Evolutionary conservation across 1,284 basidiomycete species (phyloP), one percentile per base, ranked within the genome.

Genomic region (Trichosporon coremiiforme): DNA sequence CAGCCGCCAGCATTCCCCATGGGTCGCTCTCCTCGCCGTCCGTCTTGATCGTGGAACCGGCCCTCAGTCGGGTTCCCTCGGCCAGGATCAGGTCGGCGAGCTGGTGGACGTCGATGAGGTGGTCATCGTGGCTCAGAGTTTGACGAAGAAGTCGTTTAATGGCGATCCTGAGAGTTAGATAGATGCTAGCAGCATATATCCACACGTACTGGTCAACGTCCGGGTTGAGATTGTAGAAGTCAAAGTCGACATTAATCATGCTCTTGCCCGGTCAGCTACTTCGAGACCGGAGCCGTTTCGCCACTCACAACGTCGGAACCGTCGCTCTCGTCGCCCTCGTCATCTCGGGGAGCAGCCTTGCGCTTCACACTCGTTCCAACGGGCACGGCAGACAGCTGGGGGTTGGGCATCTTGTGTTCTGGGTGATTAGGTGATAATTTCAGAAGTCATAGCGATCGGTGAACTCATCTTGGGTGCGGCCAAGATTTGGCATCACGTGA

Each of bases 21-120:
- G 94, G 93, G 84, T 95, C 93, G 75, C 90, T 91, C 77, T 94
- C 92, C 66, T 87, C 87, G 9, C 94, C 94, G 78, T 96, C 94
- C 17, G 91, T 93, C 85, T 97, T 97, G 78, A 97, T 90, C 0
- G 92, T 94, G 35, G 91, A 91, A 17, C 94, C 94, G 0, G 79
- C 77, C 6, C 70, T 70, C 50, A 80, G 65, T 17, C 81, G 70
- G 8, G 94, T 87, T 3, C 88, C 86, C 65, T 83, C 79, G 10
- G 74, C 74, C 20, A 94, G 83, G 17, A 96, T 88, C 31, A 95
- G 85, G 69, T 95, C 91, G 0, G 91, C 87, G 2, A 97, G 87
- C 3, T 90, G 89, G 70, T 90, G 87, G 0, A 91, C 84, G 73
- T 90, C 85, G 64, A 97, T 85, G 3, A 85, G 78, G 66, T 91